Base-by-base conservation (phyloP, 768 basidiomycete species). In the Tricholoma saponaceum region DNA sequence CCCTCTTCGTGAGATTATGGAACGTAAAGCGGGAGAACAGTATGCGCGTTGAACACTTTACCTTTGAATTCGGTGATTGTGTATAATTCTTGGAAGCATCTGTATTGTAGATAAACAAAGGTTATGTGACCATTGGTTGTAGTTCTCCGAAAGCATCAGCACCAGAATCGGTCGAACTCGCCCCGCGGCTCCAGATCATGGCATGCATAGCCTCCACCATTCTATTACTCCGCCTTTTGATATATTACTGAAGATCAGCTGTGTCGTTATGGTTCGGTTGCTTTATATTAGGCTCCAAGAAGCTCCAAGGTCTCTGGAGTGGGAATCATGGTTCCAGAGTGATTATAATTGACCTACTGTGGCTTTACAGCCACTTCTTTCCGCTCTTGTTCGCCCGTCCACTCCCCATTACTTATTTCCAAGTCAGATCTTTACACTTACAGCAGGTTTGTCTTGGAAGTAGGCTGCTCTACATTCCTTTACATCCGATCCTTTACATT, bases 1-100 rank as follows among this genome's bases (percentile, higher is more conserved):
- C 4, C 94, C 95, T 20, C 76, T 96, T 61, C 85, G 91, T 59
- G 95, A 95, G 70, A 87, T 94, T 68, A 93, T 95, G 92, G 92
- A 93, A 67, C 83, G 92, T 63, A 84, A 87, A 66, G 88, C 91
- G n/a, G 90, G 87, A 20, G 87, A 90, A 43, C 23, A 22, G 14
- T 54, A 54, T 44, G 39, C 53, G 20, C 53, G 39, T 44, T 54
- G 53, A 54, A 18, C 5, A 0, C 30, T 7, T 52, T 13, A 30
- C 22, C 2, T 41, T 7, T 18, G 16, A 5, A 18, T 9, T 23
- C 16, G 22, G 22, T 39, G 25, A 30, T 22, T 41, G 37, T 41
- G 35, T 26, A 25, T 41, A 50, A 50, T 50, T 49, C 47, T 49
- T 50, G 47, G 47, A 50, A 50, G 8, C n/a, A 30, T 30, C 13